These are phyloP conservation scores for Emmonsiellopsis sp. DNA, from an alignment of 2,329 filamentous ascomycete genomes.

Conservation along the genomic window DNA sequence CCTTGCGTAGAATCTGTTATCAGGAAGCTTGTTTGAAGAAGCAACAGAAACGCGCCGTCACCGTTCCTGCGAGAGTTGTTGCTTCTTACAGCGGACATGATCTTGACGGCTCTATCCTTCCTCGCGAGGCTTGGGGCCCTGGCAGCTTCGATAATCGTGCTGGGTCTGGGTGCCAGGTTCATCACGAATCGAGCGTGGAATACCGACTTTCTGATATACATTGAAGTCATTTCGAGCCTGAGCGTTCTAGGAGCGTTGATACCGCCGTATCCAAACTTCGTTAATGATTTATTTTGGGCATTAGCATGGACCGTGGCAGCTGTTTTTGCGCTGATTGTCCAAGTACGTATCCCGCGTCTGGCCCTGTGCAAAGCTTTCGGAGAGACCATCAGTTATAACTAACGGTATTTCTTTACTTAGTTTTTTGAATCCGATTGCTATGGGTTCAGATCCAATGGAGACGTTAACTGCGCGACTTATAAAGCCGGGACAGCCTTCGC, in stretches of 20 bases:
- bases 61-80: not conserved
- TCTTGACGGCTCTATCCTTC: not conserved
- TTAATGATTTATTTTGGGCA: conserved; percentile 3
- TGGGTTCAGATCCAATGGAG: not conserved
- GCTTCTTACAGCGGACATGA: not conserved
- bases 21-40: not conserved
- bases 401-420: not conserved
- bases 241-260: not conserved
- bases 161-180: not conserved
- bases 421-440: conserved; percentile 4
- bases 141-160: not conserved
- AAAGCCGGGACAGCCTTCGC: conserved; percentile 1
- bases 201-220: conserved; percentile 1
- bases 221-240: not conserved
- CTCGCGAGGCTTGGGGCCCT: conserved; percentile 1
- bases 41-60: too few relatives aligned
- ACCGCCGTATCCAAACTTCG: conserved; percentile 3
- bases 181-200: conserved; percentile 1
- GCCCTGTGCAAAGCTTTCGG: too few relatives aligned
- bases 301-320: not conserved
- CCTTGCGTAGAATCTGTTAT: too few relatives aligned
- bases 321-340: not conserved
- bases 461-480: conserved; percentile 1
- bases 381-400: too few relatives aligned
- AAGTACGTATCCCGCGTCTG: not conserved